phyloP scores from a whole-genome alignment of 2,329 filamentous ascomycete species.

The Harringtonia aguacate region DNA sequence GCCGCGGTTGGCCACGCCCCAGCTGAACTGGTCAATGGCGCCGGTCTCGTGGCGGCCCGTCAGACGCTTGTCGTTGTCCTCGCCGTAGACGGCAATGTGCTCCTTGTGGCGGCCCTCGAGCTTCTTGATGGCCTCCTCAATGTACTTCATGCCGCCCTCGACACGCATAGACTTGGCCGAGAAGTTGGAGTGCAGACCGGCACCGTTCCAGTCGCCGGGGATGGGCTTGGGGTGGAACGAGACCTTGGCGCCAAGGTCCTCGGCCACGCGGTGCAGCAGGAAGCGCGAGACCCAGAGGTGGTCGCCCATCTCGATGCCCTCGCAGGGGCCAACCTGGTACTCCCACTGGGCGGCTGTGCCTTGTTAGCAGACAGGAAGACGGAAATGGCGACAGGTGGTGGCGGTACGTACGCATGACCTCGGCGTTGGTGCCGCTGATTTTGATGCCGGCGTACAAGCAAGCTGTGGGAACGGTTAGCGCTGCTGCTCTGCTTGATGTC shows the following conservation, averaged over 20 bases:
- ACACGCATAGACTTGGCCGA: constrained; percentile 79
- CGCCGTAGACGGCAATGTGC: constrained; percentile 85
- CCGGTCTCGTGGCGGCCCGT: constrained; percentile 94
- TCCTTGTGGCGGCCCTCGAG: constrained; percentile 66
- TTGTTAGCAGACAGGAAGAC: background rate
- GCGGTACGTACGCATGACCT: constrained; percentile 62
- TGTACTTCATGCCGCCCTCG: constrained; percentile 91
- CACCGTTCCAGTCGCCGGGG: constrained; percentile 86
- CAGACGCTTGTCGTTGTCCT: constrained; percentile 90
- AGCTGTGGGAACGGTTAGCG: constrained; percentile 12
- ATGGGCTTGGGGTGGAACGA: constrained; percentile 95
- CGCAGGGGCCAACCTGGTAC: constrained; percentile 15
- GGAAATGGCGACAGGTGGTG: constrained; percentile 26
- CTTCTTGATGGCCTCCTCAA: constrained; percentile 79
- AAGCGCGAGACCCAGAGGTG: constrained; percentile 92
- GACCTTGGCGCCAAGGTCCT: constrained; percentile 94
- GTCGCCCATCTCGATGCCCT: constrained; percentile 57
- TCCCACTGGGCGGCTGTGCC: constrained; percentile 13
- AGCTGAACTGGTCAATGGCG: constrained; percentile 85
- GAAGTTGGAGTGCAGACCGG: constrained; percentile 70
- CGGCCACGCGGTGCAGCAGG: constrained; percentile 67
- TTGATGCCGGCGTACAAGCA: constrained; percentile 82
- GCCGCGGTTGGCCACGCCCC: constrained; percentile 91
- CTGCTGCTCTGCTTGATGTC: background rate
- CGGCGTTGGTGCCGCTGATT: constrained; percentile 97